Conservation (phyloP, 1,284 basidiomycete species). For the Boletus mariae region DNA sequence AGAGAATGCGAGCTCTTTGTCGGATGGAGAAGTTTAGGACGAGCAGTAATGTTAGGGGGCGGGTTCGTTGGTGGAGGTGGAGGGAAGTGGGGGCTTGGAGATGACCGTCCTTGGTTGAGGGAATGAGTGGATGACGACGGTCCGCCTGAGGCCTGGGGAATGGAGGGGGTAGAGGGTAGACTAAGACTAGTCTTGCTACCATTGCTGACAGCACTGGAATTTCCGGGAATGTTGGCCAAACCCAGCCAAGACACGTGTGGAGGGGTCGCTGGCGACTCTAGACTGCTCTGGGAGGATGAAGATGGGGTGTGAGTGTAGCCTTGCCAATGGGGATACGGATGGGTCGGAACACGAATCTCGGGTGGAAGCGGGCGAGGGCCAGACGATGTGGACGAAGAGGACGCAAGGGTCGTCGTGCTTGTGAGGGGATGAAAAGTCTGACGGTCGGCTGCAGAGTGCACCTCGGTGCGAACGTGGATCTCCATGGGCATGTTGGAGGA, state of each 20-base stretch:
- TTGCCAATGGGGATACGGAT: conserved; percentile 35
- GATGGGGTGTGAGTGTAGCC: conserved; percentile 27
- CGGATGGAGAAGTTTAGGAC: conserved; percentile 25
- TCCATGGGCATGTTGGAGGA: conserved; percentile 19
- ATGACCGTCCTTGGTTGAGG: conserved; percentile 21
- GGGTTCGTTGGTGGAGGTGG: conserved; percentile 30
- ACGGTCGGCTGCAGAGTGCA: conserved; percentile 22
- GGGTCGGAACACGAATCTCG: conserved; percentile 32
- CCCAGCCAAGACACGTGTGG: conserved; percentile 39
- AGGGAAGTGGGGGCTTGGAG: conserved; percentile 28
- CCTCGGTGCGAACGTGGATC: conserved; percentile 29
- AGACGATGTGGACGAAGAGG: conserved; percentile 21
- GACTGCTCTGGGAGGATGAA: conserved; percentile 33
- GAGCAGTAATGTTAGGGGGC: conserved; percentile 20
- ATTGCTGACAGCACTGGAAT: conserved; percentile 10
- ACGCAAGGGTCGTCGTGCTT: conserved; percentile 18
- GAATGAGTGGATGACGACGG: conserved; percentile 15
- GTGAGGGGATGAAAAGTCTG: conserved; percentile 17
- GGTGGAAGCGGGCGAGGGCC: conserved; percentile 25
- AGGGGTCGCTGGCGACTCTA: conserved; percentile 33
- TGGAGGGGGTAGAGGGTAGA: conserved; percentile 8
- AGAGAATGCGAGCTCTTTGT: conserved; percentile 36
- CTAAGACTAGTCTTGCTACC: conserved; percentile 5
- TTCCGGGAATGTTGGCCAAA: conserved; percentile 10
- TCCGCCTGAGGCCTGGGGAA: conserved; percentile 6